A percentile compares a stretch with the other conserved stretches of the same genome.
These are phyloP conservation scores for Amphirosellinia nigrospora DNA, from an alignment of 495 filamentous ascomycete genomes.

Conservation along the genomic window DNA sequence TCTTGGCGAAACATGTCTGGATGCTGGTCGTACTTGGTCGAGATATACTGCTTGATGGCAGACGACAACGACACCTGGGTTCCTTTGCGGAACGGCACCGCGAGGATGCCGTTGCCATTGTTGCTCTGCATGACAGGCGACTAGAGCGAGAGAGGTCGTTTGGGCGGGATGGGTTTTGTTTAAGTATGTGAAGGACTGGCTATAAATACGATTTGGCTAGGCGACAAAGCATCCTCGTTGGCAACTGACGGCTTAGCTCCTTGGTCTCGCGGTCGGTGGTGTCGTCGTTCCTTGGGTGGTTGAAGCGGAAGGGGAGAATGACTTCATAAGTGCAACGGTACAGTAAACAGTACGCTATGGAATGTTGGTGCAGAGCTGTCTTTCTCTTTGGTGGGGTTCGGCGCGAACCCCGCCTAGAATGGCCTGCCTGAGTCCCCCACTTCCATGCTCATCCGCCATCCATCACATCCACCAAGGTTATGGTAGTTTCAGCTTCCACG, in stretches of 20 bases:
- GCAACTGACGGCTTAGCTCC: not conserved
- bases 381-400: slow-evolving; percentile 1
- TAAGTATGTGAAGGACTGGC: not conserved
- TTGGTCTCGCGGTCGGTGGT: not conserved
- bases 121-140: slow-evolving; percentile 34
- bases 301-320: slow-evolving; percentile 7
- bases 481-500: not conserved
- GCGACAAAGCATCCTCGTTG: slow-evolving; percentile 6
- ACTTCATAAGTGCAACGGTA: slow-evolving; percentile 14
- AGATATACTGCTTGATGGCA: slow-evolving; percentile 95
- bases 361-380: not conserved
- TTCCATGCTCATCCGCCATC: too few species aligned
- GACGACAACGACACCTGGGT: slow-evolving; percentile 74
- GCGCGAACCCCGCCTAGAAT: slow-evolving; percentile 1
- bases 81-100: slow-evolving; percentile 86
- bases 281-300: not conserved
- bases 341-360: not conserved
- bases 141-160: not conserved
- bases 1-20: slow-evolving; percentile 96
- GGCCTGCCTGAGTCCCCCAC: not conserved
- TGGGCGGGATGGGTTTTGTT: not conserved
- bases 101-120: slow-evolving; percentile 51
- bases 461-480: too few species aligned
- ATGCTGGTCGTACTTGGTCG: slow-evolving; percentile 98
- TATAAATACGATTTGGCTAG: not conserved